These are phyloP conservation scores for Conticribra guillardii DNA, from an alignment of 108 stramenopile genomes.

Conservation along the genomic window DNA sequence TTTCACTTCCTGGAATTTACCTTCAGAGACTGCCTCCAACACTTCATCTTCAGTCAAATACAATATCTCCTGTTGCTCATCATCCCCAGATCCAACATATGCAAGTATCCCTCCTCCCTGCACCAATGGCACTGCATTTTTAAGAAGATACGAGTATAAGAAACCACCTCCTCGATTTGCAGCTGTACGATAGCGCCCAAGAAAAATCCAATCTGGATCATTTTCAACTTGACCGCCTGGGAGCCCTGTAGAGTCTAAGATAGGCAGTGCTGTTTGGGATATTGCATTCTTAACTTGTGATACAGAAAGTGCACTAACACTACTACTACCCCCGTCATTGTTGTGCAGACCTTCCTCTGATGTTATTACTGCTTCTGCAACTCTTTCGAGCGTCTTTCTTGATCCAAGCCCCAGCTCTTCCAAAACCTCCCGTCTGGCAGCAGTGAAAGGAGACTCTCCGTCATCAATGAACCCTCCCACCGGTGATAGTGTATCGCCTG, in stretches of 20 bases:
- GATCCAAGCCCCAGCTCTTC: conserved; percentile 67
- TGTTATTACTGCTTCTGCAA: not conserved
- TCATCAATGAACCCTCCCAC: conserved; percentile 68
- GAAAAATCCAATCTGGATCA: conserved; percentile 56
- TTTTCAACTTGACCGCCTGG: conserved; percentile 20
- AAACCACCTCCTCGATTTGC: conserved; percentile 75
- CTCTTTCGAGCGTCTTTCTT: conserved; percentile 11
- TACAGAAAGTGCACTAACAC: not conserved
- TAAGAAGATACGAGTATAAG: conserved; percentile 59
- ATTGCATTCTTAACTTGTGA: conserved; percentile 8
- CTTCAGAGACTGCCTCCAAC: conserved; percentile 38
- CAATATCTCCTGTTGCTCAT: conserved; percentile 56
- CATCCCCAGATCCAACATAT: conserved; percentile 46
- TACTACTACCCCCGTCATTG: not conserved
- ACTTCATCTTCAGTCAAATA: conserved; percentile 36
- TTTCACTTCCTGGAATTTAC: conserved; percentile 68
- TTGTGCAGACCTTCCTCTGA: too few species aligned
- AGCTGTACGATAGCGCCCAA: conserved; percentile 63
- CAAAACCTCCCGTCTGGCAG: conserved; percentile 60
- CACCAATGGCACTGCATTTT: conserved; percentile 53
- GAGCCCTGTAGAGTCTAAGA: not conserved
- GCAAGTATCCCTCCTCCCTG: conserved; percentile 38
- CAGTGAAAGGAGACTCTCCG: conserved; percentile 56
- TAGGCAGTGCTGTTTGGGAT: not conserved
- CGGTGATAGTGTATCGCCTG: conserved; percentile 48